Evolutionary conservation across 441 rosid species (phyloP).

Genomic region (Erodium trifolium): DNA sequence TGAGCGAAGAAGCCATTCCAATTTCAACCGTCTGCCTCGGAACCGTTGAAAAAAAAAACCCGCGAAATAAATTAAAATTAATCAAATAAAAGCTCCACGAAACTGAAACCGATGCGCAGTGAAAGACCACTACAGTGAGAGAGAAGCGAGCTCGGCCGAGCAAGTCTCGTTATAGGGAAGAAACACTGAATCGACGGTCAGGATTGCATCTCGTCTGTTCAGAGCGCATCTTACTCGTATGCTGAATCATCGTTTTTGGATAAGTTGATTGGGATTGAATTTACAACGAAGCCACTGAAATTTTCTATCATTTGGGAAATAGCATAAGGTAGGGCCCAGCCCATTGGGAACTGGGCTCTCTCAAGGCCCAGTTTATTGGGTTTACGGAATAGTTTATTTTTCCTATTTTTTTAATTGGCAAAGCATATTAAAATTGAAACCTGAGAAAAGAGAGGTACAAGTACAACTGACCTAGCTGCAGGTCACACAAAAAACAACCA

Average conservation of each 20-base stretch:
- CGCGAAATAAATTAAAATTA: neutral
- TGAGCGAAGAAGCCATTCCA: conserved; percentile 23
- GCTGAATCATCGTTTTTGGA: neutral
- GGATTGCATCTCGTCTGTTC: neutral
- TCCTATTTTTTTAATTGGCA: too few species aligned
- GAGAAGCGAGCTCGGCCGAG: too few species aligned
- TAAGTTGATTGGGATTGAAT: neutral
- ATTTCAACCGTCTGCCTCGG: neutral
- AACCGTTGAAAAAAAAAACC: neutral
- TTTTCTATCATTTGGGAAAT: too few species aligned
- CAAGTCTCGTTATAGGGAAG: neutral
- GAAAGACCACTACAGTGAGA: neutral
- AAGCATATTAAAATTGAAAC: too few species aligned
- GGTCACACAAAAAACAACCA: too few species aligned
- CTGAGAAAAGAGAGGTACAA: too few species aligned
- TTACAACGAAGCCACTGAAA: too few species aligned
- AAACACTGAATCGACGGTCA: neutral
- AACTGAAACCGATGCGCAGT: neutral
- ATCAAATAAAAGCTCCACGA: neutral
- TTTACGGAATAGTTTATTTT: too few species aligned
- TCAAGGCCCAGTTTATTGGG: too few species aligned
- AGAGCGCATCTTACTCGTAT: neutral
- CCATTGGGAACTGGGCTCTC: too few species aligned
- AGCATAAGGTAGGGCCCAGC: too few species aligned
- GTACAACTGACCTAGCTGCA: too few species aligned